A percentile compares a stretch with the other conserved stretches of the same genome.
phyloP scores from a whole-genome alignment of 2,329 filamentous ascomycete species.

The Stachybotrys chlorohalonatus region DNA sequence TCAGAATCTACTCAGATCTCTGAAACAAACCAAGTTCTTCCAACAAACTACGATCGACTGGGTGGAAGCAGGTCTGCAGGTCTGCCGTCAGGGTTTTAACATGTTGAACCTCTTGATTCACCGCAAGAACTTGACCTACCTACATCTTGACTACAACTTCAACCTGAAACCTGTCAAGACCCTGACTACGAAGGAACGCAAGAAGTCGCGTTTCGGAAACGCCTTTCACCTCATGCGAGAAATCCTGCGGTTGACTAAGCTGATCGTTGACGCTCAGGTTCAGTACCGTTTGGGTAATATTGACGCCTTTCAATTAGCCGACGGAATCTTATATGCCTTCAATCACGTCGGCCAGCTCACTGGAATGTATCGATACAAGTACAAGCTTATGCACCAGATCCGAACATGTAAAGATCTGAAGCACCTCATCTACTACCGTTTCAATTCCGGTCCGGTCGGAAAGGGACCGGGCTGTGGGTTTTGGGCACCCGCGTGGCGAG shows the following conservation, averaged over 20 bases:
- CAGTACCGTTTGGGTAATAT: constrained; percentile 97
- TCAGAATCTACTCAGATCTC: constrained; percentile 77
- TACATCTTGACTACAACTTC: constrained; percentile 99
- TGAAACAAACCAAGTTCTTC: constrained; percentile 98
- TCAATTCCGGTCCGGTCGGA: constrained; percentile 92
- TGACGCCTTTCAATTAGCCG: constrained; percentile 95
- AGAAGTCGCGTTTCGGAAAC: constrained; percentile 98
- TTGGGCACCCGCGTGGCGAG: constrained; percentile 97
- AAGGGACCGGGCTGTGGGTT: constrained; percentile 98
- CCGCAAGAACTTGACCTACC: constrained; percentile 94
- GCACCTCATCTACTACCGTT: constrained; percentile 97
- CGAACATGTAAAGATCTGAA: constrained; percentile 98
- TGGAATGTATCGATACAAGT: constrained; percentile 99
- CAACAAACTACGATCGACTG: constrained; percentile 99
- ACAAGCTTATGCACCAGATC: constrained; percentile 99
- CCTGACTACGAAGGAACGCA: constrained; percentile 94
- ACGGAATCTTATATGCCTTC: constrained; percentile 98
- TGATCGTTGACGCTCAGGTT: constrained; percentile 97
- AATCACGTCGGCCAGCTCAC: constrained; percentile 98
- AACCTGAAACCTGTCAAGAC: constrained; percentile 99
- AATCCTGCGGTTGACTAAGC: constrained; percentile 88
- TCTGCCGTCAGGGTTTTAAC: constrained; percentile 97
- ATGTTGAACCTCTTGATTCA: constrained; percentile 98
- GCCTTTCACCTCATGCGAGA: constrained; percentile 99
- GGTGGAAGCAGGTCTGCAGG: constrained; percentile 97